Base-by-base conservation (phyloP, 116 monocot genomes). In the Dioscorea cayenensis region DNA sequence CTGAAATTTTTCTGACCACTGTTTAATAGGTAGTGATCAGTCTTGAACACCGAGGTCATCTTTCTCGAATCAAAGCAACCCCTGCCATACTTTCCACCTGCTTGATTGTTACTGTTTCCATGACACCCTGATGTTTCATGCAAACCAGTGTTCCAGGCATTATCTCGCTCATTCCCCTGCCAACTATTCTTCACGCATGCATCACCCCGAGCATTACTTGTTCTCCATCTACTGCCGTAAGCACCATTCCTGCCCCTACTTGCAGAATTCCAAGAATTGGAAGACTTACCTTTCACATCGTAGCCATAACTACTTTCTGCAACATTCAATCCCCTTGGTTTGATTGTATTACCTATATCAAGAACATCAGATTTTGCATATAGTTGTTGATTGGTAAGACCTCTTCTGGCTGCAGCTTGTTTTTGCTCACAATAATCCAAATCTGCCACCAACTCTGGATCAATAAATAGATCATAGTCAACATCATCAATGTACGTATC, bases 401-500 rank as follows among this genome's bases (percentile, higher is more conserved):
- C 27, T 32, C 32, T 50, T 55, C 18, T 18, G 4, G 6, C 17
- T 13, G 12, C 14, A 3, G 14, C 4, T 6, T 14, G 6, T 19
- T 25, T 29, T 28, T 52, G 52, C 19, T 25, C 43, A 43, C 63
- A 77, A 23, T 92, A 84, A 25, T 25, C 25, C 67, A 92, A 76
- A 77, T 92, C 89, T 51, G 50, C 49, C 0, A 80, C 25, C 22
- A 89, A 64, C 29, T 86, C 66, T 4, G 84, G 82, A 75, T 89
- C 89, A 59, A 89, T 66, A 23, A 76, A 28, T 23, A 67, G 49
- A 19, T 89, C 60, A 68, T 76, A 84, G 69, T 94, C 71, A 23
- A 90, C 72, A 38, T 82, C 64, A 51, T 94, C 87, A 16, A 90
- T 82, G 35, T 82, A 94, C 60, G 84, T 76, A 75, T 87, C 75